These are phyloP conservation scores for Ceratobasidium sp. DNA, from an alignment of 1,284 basidiomycete genomes.

Conservation along the genomic window DNA sequence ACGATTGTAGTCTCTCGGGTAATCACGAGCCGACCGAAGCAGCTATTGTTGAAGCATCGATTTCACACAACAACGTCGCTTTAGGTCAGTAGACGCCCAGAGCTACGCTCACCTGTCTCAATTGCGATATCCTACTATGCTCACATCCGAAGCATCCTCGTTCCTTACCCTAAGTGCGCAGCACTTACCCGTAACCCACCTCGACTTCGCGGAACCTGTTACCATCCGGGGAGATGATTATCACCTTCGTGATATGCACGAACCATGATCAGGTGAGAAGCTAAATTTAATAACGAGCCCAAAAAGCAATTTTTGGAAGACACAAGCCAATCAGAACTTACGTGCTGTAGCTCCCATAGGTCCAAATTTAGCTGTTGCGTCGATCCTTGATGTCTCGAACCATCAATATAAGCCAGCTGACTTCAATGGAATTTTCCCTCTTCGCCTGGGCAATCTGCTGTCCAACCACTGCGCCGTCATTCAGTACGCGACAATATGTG, in stretches of 20 bases:
- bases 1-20: too few relatives aligned
- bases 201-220: not conserved
- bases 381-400: not conserved
- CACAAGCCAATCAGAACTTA: not conserved
- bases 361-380: not conserved
- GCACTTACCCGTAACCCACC: not conserved
- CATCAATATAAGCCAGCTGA: not conserved
- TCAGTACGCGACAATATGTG: not conserved
- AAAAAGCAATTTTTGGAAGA: not conserved
- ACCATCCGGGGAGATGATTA: not conserved
- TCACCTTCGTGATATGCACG: not conserved
- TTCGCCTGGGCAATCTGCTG: not conserved
- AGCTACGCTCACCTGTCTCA: too few relatives aligned
- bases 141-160: not conserved
- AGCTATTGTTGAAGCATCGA: too few relatives aligned
- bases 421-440: conserved; percentile 9
- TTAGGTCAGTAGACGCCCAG: too few relatives aligned
- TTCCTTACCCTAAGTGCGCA: not conserved
- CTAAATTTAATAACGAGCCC: not conserved
- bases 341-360: not conserved
- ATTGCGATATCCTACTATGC: not conserved
- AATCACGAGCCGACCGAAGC: too few relatives aligned
- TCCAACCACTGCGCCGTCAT: not conserved
- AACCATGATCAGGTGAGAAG: conserved; percentile 1
- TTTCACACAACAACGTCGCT: too few relatives aligned